Evolutionary conservation across 305 asterid genomes (phyloP), one percentile per base, ranked within the genome.

Genomic region (Fraxinus floribunda): DNA sequence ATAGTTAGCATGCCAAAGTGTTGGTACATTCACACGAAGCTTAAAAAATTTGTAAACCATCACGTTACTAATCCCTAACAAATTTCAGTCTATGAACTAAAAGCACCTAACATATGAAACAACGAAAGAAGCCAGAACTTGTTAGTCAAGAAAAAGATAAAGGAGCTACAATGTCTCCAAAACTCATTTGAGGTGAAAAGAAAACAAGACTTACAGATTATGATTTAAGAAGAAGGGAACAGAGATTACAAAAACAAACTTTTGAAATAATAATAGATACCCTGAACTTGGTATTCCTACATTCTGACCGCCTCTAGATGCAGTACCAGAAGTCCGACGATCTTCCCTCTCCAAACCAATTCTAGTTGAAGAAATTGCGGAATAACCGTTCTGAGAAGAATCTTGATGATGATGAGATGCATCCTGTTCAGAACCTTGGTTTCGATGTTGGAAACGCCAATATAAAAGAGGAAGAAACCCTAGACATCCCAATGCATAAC

Each of bases 401-500:
- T 86, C 90, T 80, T 84, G 89, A 78, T 68, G 86, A 16, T 87
- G 87, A 86, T 89, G 98, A 79, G 93, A 87, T 39, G 89, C 84
- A 78, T 91, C 95, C 82, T 88, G 94, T 77, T 93, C 95, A 76
- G 97, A 87, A 78, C 86, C 88, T 81, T 88, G 97, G 89, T 91
- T 91, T 60, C 97, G 90, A 86, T 93, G 82, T 57, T 73, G 88
- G 88, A 88, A 94, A 35, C 98, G 97, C 97, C 99, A 92, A 89
- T 88, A 94, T 44, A 93, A 89, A 84, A 94, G 94, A 82, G 97
- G 99, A 62, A 96, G 94, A 79, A 88, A 87, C 6, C 93, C 94
- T 75, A 90, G 88, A 91, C 97, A 94, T 22, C 99, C 99, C 85
- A 94, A 90, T 18, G 98, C 94, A 90, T 95, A 95, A 78, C 98